A percentile compares a stretch with the other conserved stretches of the same genome.
phyloP scores from a whole-genome alignment of 345 rosid species.

The Cardamine occulta region DNA sequence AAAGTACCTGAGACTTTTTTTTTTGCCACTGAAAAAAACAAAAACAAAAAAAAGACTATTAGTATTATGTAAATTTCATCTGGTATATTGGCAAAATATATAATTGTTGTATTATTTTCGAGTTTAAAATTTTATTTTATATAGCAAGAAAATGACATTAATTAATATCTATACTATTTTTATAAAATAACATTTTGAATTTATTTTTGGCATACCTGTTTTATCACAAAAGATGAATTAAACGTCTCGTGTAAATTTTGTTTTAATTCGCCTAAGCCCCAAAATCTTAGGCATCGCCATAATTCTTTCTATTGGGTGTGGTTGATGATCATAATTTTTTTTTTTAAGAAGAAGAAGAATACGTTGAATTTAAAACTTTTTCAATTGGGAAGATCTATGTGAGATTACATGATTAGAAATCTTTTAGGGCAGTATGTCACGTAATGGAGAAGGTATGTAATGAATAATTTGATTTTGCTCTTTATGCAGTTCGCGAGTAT shows the following conservation, averaged over 20 bases:
- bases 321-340: no score
- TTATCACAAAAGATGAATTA: neutral
- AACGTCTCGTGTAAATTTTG: neutral
- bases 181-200: neutral
- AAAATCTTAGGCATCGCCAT: neutral
- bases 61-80: no score
- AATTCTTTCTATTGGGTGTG: neutral
- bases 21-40: no score
- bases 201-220: neutral
- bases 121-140: no score
- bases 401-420: slow-evolving; percentile 30
- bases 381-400: slow-evolving; percentile 5
- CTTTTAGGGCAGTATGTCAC: slow-evolving; percentile 37
- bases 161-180: neutral
- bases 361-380: neutral
- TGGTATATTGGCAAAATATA: no score
- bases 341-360: neutral
- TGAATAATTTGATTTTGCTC: slow-evolving; percentile 22
- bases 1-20: neutral
- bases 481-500: slow-evolving; percentile 25
- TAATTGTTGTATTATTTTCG: neutral
- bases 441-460: slow-evolving; percentile 22
- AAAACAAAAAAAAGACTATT: no score
- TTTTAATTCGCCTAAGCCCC: neutral
- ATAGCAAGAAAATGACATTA: neutral